Percentiles rank a stretch among this genome's conserved stretches.
Evolutionary conservation across 225 moss, liverwort and hornwort species (phyloP).

Genomic region (Marchantia paleacea): DNA sequence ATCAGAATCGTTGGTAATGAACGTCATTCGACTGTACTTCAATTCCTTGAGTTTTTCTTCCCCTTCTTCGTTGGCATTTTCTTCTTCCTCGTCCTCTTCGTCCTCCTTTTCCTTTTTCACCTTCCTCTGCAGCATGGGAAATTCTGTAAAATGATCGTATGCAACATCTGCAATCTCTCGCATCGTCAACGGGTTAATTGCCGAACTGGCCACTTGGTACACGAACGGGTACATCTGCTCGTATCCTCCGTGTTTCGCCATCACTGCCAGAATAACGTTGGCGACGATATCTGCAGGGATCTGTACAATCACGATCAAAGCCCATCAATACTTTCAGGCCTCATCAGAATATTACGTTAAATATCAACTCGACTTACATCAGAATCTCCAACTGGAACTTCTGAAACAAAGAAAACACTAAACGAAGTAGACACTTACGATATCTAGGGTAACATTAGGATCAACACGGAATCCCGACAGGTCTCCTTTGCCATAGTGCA

Average conservation of each 20-base stretch:
- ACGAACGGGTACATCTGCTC: constrained; percentile 39
- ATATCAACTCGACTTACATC: too few species aligned
- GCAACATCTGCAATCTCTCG: constrained; percentile 52
- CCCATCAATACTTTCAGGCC: not conserved
- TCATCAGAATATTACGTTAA: too few species aligned
- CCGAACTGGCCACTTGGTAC: constrained; percentile 77
- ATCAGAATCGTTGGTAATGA: not conserved
- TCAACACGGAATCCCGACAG: constrained; percentile 70
- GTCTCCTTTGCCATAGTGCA: constrained; percentile 73
- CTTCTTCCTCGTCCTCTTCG: constrained; percentile 6
- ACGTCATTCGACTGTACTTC: constrained; percentile 38
- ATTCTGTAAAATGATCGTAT: constrained; percentile 53
- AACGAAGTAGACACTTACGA: constrained; percentile 45
- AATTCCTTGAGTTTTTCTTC: constrained; percentile 53
- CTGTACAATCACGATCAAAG: constrained; percentile 25
- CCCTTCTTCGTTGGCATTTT: too few species aligned
- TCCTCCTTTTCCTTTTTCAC: not conserved
- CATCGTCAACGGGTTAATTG: constrained; percentile 67
- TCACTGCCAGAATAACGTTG: constrained; percentile 60
- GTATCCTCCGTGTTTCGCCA: constrained; percentile 52
- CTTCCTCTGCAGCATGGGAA: constrained; percentile 46
- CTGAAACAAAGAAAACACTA: not conserved
- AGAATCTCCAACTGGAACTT: not conserved
- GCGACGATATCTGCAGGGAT: constrained; percentile 75
- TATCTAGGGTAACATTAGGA: constrained; percentile 64